A percentile compares a stretch with the other conserved stretches of the same genome.
Evolutionary conservation across 257 asterid species (phyloP).

Genomic region (Solanum paucissectum): DNA sequence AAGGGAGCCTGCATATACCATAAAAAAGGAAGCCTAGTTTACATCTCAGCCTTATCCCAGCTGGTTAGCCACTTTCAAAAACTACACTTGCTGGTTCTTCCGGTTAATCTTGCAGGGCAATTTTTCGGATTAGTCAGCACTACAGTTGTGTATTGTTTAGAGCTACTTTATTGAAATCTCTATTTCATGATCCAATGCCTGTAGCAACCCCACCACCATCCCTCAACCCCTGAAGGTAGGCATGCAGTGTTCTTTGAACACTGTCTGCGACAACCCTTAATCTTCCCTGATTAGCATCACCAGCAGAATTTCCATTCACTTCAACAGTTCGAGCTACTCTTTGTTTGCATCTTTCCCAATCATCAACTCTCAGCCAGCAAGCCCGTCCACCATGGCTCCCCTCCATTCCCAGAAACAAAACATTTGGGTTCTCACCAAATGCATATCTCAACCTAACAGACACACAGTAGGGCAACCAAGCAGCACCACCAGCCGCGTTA

Average conservation of each 20-base stretch:
- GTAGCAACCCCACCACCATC: constrained; percentile 44
- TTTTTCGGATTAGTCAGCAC: background rate
- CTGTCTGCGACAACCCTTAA: constrained; percentile 75
- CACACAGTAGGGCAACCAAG: constrained; percentile 96
- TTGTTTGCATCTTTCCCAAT: constrained; percentile 91
- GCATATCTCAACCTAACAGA: constrained; percentile 75
- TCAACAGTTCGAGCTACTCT: constrained; percentile 64
- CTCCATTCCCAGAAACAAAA: constrained; percentile 84
- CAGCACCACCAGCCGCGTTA: constrained; percentile 98
- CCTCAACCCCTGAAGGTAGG: constrained; percentile 73
- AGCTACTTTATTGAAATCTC: background rate
- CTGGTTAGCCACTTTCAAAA: background rate
- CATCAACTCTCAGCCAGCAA: constrained; percentile 76
- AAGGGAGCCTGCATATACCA: background rate
- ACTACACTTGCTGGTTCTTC: background rate
- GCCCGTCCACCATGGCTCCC: constrained; percentile 99
- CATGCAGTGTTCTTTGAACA: constrained; percentile 76
- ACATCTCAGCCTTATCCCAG: background rate
- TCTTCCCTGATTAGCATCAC: constrained; percentile 79
- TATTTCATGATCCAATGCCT: constrained; percentile 16
- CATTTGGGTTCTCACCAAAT: constrained; percentile 62
- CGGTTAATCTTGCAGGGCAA: background rate
- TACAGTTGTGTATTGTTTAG: background rate
- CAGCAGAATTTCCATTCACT: constrained; percentile 51
- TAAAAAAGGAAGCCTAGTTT: background rate